Evolutionary conservation across 768 basidiomycete species (phyloP), one percentile per base, ranked within the genome.

Genomic region (Scleroderma citrinum): DNA sequence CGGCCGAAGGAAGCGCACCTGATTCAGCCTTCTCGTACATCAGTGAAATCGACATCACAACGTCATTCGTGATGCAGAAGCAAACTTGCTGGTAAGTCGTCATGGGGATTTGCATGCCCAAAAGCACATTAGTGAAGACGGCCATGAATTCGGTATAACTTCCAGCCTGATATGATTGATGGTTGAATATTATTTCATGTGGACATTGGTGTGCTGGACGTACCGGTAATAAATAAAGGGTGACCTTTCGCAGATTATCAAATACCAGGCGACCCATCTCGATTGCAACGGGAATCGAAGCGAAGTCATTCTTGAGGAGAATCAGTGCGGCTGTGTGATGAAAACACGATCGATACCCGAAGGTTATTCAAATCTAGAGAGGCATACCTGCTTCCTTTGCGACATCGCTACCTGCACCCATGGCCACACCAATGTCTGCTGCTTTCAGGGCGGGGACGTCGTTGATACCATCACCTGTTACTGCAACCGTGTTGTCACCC

Each of bases 131-230:
- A 41, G 74, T 50, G 11, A 83, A 66, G 44, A 84, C 77, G 1
- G 69, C 70, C 69, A 80, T 74, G 50, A 81, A 74, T 53, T 83
- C 80, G 16, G 78, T 75, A 66, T 81, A 83, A 19, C 74, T 75
- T 29, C 78, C 77, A 17, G 76, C 73, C 66, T 75, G 52, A 49
- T 3, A 2, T 54, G 12, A 52, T 48, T 26, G 11, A 49, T n/a
- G n/a, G n/a, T n/a, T n/a, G n/a, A n/a, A n/a, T n/a, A n/a, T n/a
- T n/a, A n/a, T n/a, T n/a, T n/a, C n/a, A n/a, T n/a, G n/a, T n/a
- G n/a, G n/a, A n/a, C n/a, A n/a, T n/a, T n/a, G n/a, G n/a, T n/a
- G n/a, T n/a, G n/a, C n/a, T n/a, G 11, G 7, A 54, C 65, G 41
- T 50, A 72, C 70, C 11, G 75, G 75, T 59, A 75, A 69, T 7